A percentile compares a stretch with the other conserved stretches of the same genome.
Conservation (phyloP, 805 yeast genomes). For the Vanderwaltozyma verrucispora region DNA sequence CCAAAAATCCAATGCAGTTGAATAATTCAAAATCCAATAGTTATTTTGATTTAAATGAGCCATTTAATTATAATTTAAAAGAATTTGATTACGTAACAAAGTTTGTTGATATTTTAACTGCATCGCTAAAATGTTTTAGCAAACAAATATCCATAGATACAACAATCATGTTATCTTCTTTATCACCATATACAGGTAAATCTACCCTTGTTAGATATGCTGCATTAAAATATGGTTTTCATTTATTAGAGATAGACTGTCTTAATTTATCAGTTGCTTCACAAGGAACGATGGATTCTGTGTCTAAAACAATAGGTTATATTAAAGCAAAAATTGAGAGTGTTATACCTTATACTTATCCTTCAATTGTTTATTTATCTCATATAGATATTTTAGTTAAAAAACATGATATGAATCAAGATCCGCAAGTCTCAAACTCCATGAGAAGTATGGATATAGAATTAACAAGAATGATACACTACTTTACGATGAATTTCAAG, state of each 20-base stretch:
- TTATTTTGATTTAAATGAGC: constrained; percentile 36
- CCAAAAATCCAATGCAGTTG: constrained; percentile 29
- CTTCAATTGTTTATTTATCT: constrained; percentile 46
- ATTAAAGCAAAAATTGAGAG: constrained; percentile 69
- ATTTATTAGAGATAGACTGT: constrained; percentile 60
- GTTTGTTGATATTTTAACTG: constrained; percentile 43
- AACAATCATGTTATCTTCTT: constrained; percentile 55
- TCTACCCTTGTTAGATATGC: constrained; percentile 47
- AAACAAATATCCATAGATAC: constrained; percentile 34
- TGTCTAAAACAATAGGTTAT: constrained; percentile 62
- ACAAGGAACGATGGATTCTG: constrained; percentile 51
- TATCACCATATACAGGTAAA: constrained; percentile 73
- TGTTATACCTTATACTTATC: constrained; percentile 34
- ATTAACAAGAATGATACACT: constrained; percentile 46
- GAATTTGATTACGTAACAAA: constrained; percentile 40
- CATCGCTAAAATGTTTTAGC: constrained; percentile 32
- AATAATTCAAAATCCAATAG: constrained; percentile 32
- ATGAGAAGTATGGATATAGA: constrained; percentile 34
- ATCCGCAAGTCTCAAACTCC: constrained; percentile 28
- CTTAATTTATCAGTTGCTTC: constrained; percentile 31
- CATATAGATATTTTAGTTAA: constrained; percentile 73
- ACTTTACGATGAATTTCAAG: constrained; percentile 32
- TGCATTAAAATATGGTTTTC: constrained; percentile 51
- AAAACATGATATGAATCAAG: constrained; percentile 50
- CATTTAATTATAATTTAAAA: constrained; percentile 28